phyloP scores from a whole-genome alignment of 2,329 filamentous ascomycete species.

The Teratosphaeria zuluensis region DNA sequence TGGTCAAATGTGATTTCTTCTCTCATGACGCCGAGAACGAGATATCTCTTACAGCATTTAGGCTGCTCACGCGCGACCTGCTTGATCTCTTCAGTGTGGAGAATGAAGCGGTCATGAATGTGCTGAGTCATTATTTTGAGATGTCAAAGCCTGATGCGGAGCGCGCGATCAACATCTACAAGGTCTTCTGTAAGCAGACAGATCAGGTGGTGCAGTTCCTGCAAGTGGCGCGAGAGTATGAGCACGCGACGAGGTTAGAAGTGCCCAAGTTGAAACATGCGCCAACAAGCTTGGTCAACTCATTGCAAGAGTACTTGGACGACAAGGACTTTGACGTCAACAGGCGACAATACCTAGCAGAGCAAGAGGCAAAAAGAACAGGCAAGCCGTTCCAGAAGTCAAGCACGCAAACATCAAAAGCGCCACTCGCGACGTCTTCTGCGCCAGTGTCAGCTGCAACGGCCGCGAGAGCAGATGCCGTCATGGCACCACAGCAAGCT shows the following conservation, averaged over 20 bases:
- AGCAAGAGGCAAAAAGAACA: constrained; percentile 60
- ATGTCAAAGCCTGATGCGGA: constrained; percentile 93
- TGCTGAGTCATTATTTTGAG: constrained; percentile 94
- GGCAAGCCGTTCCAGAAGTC: constrained; percentile 31
- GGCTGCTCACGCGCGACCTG: constrained; percentile 81
- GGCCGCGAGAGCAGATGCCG: constrained; percentile 7
- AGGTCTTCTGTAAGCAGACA: constrained; percentile 82
- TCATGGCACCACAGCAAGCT: constrained; percentile 11
- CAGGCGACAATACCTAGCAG: constrained; percentile 79
- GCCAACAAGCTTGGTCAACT: constrained; percentile 78
- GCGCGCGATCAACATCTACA: constrained; percentile 83
- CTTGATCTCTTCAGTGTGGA: constrained; percentile 85
- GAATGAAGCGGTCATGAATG: constrained; percentile 95
- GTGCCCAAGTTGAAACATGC: constrained; percentile 97
- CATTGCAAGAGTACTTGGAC: constrained; percentile 87
- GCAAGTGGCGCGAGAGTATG: constrained; percentile 75
- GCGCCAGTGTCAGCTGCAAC: constrained; percentile 4
- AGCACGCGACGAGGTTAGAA: constrained; percentile 83
- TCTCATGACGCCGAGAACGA: constrained; percentile 88
- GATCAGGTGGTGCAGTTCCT: constrained; percentile 88
- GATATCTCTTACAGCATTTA: constrained; percentile 88
- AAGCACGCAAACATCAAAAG: constrained; percentile 19
- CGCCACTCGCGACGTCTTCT: constrained; percentile 31
- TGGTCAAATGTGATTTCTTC: constrained; percentile 85
- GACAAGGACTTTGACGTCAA: constrained; percentile 95